Evolutionary conservation across 345 rosid species (phyloP).

Genomic region (Rhizophora mangle): DNA sequence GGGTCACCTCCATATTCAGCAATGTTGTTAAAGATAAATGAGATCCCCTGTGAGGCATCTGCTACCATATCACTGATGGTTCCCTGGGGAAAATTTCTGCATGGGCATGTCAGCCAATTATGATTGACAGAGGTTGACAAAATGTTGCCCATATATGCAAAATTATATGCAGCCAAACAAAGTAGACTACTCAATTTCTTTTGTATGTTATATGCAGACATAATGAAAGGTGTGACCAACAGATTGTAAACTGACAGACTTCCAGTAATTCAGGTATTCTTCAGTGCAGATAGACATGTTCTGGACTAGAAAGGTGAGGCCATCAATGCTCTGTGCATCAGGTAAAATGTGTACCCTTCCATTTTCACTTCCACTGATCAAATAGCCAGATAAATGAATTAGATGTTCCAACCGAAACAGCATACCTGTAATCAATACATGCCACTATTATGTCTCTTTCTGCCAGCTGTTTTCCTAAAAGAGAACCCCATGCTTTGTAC

Average conservation of each 20-base stretch:
- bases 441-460: slow-evolving; percentile 36
- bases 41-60: slow-evolving; percentile 32
- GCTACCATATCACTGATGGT: slow-evolving; percentile 33
- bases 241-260: background rate
- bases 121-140: background rate
- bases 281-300: background rate
- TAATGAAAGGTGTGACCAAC: background rate
- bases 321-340: slow-evolving; percentile 4
- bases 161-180: background rate
- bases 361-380: background rate
- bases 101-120: slow-evolving; percentile 17
- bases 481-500: slow-evolving; percentile 38
- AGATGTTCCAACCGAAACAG: slow-evolving; percentile 18
- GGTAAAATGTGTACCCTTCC: background rate
- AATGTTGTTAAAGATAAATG: slow-evolving; percentile 33
- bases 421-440: slow-evolving; percentile 35
- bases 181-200: too few species aligned
- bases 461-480: slow-evolving; percentile 32
- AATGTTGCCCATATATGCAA: background rate
- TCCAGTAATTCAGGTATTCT: background rate
- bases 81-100: slow-evolving; percentile 39
- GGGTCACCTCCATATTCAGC: slow-evolving; percentile 36
- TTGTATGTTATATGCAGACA: background rate
- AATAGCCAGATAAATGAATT: slow-evolving; percentile 2
- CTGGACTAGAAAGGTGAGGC: slow-evolving; percentile 1